Conservation (phyloP, 116 monocot species). For the Papilionanthe hybrid region DNA sequence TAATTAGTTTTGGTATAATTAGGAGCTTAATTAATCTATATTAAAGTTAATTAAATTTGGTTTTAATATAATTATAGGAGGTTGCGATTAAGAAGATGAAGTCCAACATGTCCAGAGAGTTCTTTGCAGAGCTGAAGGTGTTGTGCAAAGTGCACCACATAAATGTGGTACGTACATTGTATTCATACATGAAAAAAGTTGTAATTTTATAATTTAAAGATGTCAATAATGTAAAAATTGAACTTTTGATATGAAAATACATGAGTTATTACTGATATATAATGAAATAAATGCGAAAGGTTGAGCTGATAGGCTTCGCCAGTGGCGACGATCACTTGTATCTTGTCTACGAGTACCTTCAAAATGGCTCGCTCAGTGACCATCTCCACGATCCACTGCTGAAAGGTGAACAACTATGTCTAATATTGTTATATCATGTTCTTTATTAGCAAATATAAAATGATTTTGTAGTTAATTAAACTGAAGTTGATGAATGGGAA, state of each 20-base stretch:
- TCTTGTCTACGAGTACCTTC: constrained; percentile 49
- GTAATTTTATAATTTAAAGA: no score
- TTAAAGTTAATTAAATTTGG: background rate
- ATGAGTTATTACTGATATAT: background rate
- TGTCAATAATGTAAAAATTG: no score
- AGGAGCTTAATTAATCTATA: background rate
- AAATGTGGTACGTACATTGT: constrained; percentile 42
- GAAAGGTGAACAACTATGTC: constrained; percentile 16
- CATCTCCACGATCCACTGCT: constrained; percentile 46
- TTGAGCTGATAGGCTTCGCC: constrained; percentile 42
- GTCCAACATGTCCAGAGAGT: constrained; percentile 46
- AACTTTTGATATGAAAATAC: no score
- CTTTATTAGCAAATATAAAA: no score
- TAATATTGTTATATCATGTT: no score
- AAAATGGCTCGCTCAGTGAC: constrained; percentile 40
- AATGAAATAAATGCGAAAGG: constrained; percentile 12
- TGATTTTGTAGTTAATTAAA: background rate
- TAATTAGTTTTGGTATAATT: background rate
- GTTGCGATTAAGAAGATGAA: constrained; percentile 53
- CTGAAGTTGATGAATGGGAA: background rate
- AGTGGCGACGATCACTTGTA: constrained; percentile 42
- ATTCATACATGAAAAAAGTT: no score
- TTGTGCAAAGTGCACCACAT: constrained; percentile 56
- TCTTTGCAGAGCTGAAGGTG: constrained; percentile 53
- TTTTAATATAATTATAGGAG: constrained; percentile 24